Conservation (phyloP, 257 asterid genomes). For the Scutellaria baicalensis region DNA sequence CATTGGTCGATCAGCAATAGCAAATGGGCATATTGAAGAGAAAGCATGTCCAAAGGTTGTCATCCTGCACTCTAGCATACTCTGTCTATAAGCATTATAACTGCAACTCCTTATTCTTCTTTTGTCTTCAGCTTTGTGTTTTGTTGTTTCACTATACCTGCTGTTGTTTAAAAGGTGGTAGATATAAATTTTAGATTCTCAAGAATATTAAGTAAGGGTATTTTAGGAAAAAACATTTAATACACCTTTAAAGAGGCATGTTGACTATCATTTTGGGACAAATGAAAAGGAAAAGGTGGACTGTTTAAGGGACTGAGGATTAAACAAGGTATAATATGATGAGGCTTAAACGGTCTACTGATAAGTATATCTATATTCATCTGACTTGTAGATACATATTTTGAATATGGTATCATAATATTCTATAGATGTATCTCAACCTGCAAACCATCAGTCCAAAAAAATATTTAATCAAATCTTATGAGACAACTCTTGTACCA, state of each 20-base stretch:
- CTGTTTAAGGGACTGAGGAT: too few relatives aligned
- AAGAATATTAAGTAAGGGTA: too few relatives aligned
- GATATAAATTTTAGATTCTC: too few relatives aligned
- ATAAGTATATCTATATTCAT: background rate
- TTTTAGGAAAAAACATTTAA: too few relatives aligned
- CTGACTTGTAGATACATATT: background rate
- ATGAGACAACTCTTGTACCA: background rate
- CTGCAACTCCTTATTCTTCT: background rate
- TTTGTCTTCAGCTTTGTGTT: constrained; percentile 4
- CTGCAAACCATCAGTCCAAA: background rate
- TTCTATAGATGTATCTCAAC: background rate
- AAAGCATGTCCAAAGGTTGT: constrained; percentile 83
- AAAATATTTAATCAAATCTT: background rate
- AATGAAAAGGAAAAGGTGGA: too few relatives aligned
- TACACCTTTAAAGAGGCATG: too few relatives aligned
- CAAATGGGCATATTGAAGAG: constrained; percentile 35
- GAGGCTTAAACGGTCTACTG: background rate
- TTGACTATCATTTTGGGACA: too few relatives aligned
- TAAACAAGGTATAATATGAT: background rate
- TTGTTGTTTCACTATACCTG: background rate
- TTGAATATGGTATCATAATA: background rate
- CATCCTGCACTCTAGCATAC: constrained; percentile 4
- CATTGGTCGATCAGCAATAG: constrained; percentile 33
- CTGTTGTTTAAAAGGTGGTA: too few relatives aligned
- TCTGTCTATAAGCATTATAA: background rate